A percentile compares a stretch with the other conserved stretches of the same genome.
phyloP scores from a whole-genome alignment of 2,329 filamentous ascomycete genomes.

The Leptographium procerum region DNA sequence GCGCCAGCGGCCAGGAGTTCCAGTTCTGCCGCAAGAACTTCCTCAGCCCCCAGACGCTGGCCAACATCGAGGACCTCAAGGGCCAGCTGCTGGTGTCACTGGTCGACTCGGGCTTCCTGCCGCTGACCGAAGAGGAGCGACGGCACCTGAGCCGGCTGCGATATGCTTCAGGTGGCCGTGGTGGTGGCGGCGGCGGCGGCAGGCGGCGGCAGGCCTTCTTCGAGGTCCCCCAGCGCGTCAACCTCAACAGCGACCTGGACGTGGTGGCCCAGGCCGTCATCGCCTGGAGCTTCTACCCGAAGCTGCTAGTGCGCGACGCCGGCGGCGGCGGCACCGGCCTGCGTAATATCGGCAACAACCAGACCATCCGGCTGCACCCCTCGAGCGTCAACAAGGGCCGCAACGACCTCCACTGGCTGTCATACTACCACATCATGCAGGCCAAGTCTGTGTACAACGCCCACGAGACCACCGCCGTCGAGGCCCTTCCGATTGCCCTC shows the following conservation, averaged over 20 bases:
- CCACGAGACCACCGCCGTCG: constrained; percentile 72
- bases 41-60: constrained; percentile 74
- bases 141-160: constrained; percentile 56
- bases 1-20: constrained; percentile 59
- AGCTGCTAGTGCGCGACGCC: constrained; percentile 65
- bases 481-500: constrained; percentile 72
- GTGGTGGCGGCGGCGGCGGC: constrained; percentile 47
- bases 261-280: constrained; percentile 69
- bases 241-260: constrained; percentile 71
- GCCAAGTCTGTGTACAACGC: constrained; percentile 81
- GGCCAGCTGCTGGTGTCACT: constrained; percentile 78
- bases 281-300: constrained; percentile 92
- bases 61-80: constrained; percentile 92
- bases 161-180: constrained; percentile 40
- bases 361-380: constrained; percentile 75
- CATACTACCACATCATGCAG: constrained; percentile 97
- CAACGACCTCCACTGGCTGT: constrained; percentile 65
- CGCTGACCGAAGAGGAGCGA: constrained; percentile 62
- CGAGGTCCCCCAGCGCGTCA: constrained; percentile 63
- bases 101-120: constrained; percentile 74
- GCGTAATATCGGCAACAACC: constrained; percentile 87
- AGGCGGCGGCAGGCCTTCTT: constrained; percentile 63
- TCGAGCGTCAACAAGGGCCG: constrained; percentile 76
- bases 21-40: constrained; percentile 94
- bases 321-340: constrained; percentile 59